Evolutionary conservation across 345 rosid genomes (phyloP), one percentile per base, ranked within the genome.

Genomic region (Mangifera indica): DNA sequence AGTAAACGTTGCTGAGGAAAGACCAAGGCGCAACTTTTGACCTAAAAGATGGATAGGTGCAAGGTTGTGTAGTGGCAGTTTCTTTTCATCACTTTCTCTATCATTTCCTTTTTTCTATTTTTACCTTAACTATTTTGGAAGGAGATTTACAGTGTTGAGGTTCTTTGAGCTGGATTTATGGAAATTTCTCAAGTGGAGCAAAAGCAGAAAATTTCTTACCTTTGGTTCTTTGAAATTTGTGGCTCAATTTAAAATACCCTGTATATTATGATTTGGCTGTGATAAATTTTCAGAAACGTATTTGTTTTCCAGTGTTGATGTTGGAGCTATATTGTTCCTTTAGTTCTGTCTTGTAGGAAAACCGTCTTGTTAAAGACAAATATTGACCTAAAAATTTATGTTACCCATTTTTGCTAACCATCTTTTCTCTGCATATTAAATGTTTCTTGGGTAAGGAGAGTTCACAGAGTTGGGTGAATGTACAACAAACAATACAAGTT

Each of bases 1-100:
- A 81, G 97, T 93, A 66, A 91, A 93, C 69, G 87, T 86, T 37
- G 98, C 98, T 0, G 94, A 86, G 76, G 87, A 88, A 59, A 87
- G 96, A 75, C 90, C 85, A 24, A 90, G 96, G 79, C 89, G 92
- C 67, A 75, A 71, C 73, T 91, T 84, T 72, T 92, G 68, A 87
- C 60, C 29, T 20, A 46, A 44, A 67, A 57, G 37, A 22, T 72
- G 45, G 58, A 32, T 46, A 68, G 60, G 78, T 70, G 32, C 58
- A 40, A 14, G 42, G 54, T 74, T 52, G 66, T 66, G 68, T 54
- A 34, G 12, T 15, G 59, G 72, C 69, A 10, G 51, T 44, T 66
- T 37, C n/a, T 71, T 32, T 57, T n/a, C 14, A n/a, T 69, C 12
- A n/a, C 22, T 32, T 1, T 49, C 25, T 70, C 54, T 32, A 0